Evolutionary conservation across 2,329 filamentous ascomycete species (phyloP).

Genomic region (Alternaria dauci): DNA sequence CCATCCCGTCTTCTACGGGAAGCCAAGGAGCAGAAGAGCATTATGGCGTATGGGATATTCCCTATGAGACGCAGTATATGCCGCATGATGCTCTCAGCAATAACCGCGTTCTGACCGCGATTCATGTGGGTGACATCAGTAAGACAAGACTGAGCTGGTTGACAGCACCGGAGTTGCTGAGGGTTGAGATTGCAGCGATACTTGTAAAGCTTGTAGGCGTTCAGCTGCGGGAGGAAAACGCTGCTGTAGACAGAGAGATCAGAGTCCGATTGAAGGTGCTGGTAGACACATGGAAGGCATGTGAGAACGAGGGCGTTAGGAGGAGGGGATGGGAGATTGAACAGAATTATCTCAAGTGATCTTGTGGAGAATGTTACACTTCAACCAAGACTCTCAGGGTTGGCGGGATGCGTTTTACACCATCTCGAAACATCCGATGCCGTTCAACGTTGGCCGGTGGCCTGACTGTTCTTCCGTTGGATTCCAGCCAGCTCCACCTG

Average conservation of each 20-base stretch:
- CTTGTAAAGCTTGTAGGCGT: conserved; percentile 16
- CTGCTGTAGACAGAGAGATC: conserved; percentile 3
- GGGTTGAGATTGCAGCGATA: conserved; percentile 34
- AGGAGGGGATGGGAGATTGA: conserved; percentile 19
- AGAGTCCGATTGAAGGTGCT: conserved; percentile 17
- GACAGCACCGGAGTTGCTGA: conserved; percentile 30
- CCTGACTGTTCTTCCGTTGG: neutral
- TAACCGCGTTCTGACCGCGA: conserved; percentile 25
- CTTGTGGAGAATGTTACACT: neutral
- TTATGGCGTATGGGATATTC: neutral
- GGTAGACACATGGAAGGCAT: conserved; percentile 28
- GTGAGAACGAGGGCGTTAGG: conserved; percentile 39
- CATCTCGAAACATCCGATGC: neutral
- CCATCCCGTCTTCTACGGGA: neutral
- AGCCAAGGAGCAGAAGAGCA: neutral
- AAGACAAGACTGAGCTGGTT: conserved; percentile 34
- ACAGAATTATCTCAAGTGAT: neutral
- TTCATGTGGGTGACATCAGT: conserved; percentile 33
- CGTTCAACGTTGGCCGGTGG: neutral
- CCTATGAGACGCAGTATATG: neutral
- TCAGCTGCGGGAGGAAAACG: neutral
- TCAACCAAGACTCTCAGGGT: neutral
- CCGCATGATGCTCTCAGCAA: conserved; percentile 16
- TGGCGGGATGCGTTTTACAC: neutral
- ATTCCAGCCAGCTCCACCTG: neutral